Evolutionary conservation across 805 yeast species (phyloP), one percentile per base, ranked within the genome.

Genomic region (Starmerella riodocensis): DNA sequence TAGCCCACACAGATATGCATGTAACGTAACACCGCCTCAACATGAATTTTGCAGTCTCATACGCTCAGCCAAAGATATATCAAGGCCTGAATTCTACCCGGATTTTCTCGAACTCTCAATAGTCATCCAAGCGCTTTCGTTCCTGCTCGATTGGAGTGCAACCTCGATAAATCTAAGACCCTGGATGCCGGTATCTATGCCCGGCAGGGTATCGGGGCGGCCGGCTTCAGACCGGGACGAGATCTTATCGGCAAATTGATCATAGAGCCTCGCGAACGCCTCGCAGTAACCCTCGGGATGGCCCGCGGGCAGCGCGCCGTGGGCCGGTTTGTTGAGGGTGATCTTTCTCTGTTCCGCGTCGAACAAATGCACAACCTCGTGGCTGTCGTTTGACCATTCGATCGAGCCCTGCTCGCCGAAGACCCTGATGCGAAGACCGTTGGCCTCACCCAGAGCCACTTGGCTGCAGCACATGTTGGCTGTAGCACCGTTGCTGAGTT

Each of bases 381-480:
- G 40, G 14, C 17, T 8, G 19, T 30, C 32, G 23, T 37, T 35
- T 13, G 29, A 18, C 40, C 40, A 37, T 14, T 6, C 19, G 12
- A 37, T 13, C 3, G 40, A 37, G 4, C 36, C 36, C 29, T 37
- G 23, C 18, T 30, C 36, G 14, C 40, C 40, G 31, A 31, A 31
- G 4, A 37, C 21, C 3, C 36, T 29, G n/a, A 37, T 13, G 7
- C 18, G 14, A 11, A 37, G 40, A 3, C 23, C 35, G 24, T 37
- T 37, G n/a, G 4, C 32, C 4, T n/a, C n/a, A 4, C 40, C 40
- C 11, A 31, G 14, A 6, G 40, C 40, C 7, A 37, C 40, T 16
- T 37, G 40, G 32, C 40, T 37, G 36, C 40, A 37, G 36, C 40
- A 37, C 31, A 37, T 17, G 4, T 31, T 17, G 25, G 36, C 40